phyloP scores from a whole-genome alignment of 805 yeast genomes.

The Barnettozyma botsteinii region DNA sequence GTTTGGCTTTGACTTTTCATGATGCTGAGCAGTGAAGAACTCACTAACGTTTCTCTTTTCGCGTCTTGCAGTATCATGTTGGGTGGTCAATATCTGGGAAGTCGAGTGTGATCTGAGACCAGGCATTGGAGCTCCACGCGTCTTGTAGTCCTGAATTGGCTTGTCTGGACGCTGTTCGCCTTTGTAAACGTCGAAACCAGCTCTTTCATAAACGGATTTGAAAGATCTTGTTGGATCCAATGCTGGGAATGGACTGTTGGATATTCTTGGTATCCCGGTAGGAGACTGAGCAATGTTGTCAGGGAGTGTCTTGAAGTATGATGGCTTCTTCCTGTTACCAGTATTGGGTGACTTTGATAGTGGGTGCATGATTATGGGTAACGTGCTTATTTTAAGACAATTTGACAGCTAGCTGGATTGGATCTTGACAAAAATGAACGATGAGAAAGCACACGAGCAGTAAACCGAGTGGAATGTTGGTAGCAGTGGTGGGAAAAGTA shows the following conservation, averaged over 20 bases:
- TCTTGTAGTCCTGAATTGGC: conserved; percentile 2
- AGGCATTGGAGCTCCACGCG: not conserved
- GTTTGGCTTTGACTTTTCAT: not conserved
- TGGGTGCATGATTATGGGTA: not conserved
- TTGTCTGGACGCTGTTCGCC: conserved; percentile 11
- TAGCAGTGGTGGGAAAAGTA: too few species aligned
- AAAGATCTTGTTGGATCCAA: conserved; percentile 55
- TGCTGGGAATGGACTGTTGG: conserved; percentile 58
- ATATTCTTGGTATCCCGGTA: conserved; percentile 25
- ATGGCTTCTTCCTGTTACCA: conserved; percentile 14
- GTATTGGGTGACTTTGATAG: not conserved
- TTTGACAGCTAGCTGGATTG: too few species aligned
- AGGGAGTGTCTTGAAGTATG: conserved; percentile 25
- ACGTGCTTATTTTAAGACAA: too few species aligned
- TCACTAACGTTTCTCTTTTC: conserved; percentile 20
- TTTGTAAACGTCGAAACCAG: conserved; percentile 65
- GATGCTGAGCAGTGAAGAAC: conserved; percentile 3
- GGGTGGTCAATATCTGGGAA: conserved; percentile 3
- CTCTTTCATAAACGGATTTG: conserved; percentile 71
- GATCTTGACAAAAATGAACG: too few species aligned
- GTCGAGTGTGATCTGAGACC: conserved; percentile 15
- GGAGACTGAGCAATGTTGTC: conserved; percentile 22
- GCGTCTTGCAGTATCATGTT: not conserved
- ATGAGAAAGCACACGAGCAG: too few species aligned
- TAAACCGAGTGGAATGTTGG: too few species aligned